Percentiles rank a stretch among this genome's conserved stretches.
phyloP scores from a whole-genome alignment of 129 eudicot species.

The Apium graveolens region DNA sequence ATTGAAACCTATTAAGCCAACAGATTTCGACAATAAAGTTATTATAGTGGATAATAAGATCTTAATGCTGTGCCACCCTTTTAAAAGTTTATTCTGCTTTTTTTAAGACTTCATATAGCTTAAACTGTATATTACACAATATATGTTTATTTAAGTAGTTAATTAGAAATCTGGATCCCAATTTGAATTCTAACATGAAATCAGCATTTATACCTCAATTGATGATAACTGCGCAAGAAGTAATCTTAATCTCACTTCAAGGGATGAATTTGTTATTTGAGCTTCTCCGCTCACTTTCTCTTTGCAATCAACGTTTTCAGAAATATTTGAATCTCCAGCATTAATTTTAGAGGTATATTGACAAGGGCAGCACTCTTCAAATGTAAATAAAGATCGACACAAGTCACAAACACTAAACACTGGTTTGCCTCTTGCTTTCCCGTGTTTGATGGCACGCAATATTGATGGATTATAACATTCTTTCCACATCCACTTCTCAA shows the following conservation, averaged over 20 bases:
- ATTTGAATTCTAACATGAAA: background rate
- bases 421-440: slow-evolving; percentile 33
- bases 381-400: slow-evolving; percentile 41
- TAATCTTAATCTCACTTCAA: slow-evolving; percentile 49
- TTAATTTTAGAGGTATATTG: slow-evolving; percentile 19
- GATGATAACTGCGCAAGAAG: slow-evolving; percentile 56
- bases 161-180: background rate
- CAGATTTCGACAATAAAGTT: background rate
- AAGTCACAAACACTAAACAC: slow-evolving; percentile 46
- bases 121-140: background rate
- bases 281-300: slow-evolving; percentile 26
- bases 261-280: slow-evolving; percentile 20
- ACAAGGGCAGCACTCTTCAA: slow-evolving; percentile 54
- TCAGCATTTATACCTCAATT: slow-evolving; percentile 46
- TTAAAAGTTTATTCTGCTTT: background rate
- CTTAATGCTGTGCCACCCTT: background rate
- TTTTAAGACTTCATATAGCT: background rate
- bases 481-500: slow-evolving; percentile 84
- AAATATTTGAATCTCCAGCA: slow-evolving; percentile 20
- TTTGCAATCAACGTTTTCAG: slow-evolving; percentile 35
- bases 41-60: background rate
- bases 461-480: slow-evolving; percentile 44
- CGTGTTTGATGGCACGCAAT: slow-evolving; percentile 53
- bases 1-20: slow-evolving; percentile 52
- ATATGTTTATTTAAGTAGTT: background rate